Evolutionary conservation across 805 yeast genomes (phyloP), one percentile per base, ranked within the genome.

Genomic region (Kuraishia ogatae): DNA sequence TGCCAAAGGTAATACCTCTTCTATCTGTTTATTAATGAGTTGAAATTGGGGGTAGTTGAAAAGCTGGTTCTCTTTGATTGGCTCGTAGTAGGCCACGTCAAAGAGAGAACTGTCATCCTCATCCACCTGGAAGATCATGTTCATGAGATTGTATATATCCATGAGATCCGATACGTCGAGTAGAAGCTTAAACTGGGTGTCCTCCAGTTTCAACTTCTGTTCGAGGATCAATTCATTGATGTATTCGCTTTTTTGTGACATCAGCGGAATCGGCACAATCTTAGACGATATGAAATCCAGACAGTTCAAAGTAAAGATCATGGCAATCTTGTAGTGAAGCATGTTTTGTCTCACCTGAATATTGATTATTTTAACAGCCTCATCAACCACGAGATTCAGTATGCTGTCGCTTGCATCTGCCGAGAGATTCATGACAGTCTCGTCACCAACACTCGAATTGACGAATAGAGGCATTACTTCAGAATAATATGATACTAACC

Each of bases 111-210:
- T 35, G 26, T 83, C 82, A 53, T 82, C 87, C 53, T 73, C 76
- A 22, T 71, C 76, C 20, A 85, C 67, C 15, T 87, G 85, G 66
- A 81, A 83, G n/a, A 87, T 84, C 86, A 87, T 83, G 62, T 84
- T 84, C 56, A 85, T 73, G 52, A 87, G 67, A 63, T 85, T 87
- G 64, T 76, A 81, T 60, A 79, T 82, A 55, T 85, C 80, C n/a
- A 71, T 72, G 35, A 87, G 66, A 0, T 80, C 80, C 23, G 88
- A 79, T 48, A 75, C 78, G 19, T 71, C 68, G 47, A 87, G 68
- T 17, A 86, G 67, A 1, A 69, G 64, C 20, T 71, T 73, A 46
- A 77, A 78, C 61, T 84, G 86, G 7, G 73, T 59, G 10, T 69
- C 65, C 2, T 72, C 70, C 57, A 86, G 64, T 21, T 73, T 66